Evolutionary conservation across 352 stramenopile genomes (phyloP).

Genomic region (Pythium aristosporum): DNA sequence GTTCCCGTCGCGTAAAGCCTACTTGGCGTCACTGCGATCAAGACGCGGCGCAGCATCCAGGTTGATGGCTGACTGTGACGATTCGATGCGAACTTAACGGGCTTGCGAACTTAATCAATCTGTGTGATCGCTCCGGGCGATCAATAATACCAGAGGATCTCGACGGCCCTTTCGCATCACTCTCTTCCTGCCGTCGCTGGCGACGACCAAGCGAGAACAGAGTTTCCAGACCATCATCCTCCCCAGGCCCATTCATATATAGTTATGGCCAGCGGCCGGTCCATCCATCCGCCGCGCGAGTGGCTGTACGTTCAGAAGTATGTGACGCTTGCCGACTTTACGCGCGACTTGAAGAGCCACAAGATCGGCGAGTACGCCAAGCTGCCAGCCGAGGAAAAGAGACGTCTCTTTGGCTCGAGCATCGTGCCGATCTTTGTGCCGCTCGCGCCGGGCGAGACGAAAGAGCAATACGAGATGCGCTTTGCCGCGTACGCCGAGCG

Average conservation of each 20-base stretch:
- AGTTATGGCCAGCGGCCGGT: not conserved
- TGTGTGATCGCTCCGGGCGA: not conserved
- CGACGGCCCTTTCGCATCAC: no score
- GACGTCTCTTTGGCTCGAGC: constrained; percentile 3
- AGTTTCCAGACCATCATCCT: not conserved
- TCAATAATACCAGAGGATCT: no score
- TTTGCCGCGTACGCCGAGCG: constrained; percentile 23
- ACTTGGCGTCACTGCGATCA: constrained; percentile 17
- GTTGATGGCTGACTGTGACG: not conserved
- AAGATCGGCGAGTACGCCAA: constrained; percentile 2
- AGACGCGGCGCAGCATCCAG: not conserved
- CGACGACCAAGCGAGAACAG: not conserved
- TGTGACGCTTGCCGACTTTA: constrained; percentile 21
- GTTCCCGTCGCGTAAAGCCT: constrained; percentile 13
- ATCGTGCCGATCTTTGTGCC: constrained; percentile 23
- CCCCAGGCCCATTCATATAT: not conserved
- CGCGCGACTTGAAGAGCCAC: not conserved
- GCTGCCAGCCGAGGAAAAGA: constrained; percentile 6
- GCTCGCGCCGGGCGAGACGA: constrained; percentile 12
- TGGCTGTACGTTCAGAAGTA: constrained; percentile 14
- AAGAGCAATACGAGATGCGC: constrained; percentile 17
- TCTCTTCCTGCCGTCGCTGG: no score
- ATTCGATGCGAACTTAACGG: not conserved
- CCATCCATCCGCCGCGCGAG: constrained; percentile 3
- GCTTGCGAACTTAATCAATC: not conserved